A percentile compares a stretch with the other conserved stretches of the same genome.
Evolutionary conservation across 345 rosid species (phyloP).

Genomic region (Eucalyptus curtisii): DNA sequence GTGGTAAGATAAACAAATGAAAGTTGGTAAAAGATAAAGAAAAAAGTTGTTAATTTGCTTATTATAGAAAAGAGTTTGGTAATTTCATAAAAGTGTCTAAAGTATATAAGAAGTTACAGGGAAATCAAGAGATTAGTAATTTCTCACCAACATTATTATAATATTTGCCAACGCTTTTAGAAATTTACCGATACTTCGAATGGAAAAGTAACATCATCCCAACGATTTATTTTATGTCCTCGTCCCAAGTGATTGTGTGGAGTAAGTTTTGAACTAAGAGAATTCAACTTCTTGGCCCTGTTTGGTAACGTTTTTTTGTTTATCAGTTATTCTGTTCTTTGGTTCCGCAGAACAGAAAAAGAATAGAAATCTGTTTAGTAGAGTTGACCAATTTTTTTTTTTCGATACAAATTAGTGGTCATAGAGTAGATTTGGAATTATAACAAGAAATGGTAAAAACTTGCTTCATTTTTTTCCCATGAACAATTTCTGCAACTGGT

Average conservation of each 20-base stretch:
- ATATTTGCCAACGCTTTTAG: background rate
- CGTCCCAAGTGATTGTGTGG: background rate
- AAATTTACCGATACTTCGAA: background rate
- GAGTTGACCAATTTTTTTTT: no score
- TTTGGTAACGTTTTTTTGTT: no score
- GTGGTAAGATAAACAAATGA: background rate
- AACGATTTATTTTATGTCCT: background rate
- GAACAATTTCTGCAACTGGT: no score
- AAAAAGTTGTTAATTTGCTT: background rate
- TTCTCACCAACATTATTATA: background rate
- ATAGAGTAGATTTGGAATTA: no score
- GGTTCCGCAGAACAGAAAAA: rapidly evolving
- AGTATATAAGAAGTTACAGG: background rate
- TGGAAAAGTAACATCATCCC: background rate
- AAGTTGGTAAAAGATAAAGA: background rate
- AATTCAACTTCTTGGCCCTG: background rate
- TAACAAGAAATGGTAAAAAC: no score
- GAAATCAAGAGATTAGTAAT: background rate
- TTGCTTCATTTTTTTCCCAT: no score
- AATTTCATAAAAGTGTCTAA: background rate
- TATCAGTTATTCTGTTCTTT: no score
- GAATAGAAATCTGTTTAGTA: no score
- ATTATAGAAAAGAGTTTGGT: background rate
- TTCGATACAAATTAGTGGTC: rapidly evolving
- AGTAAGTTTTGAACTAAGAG: background rate